Percentiles rank a stretch among this genome's conserved stretches.
These are phyloP conservation scores for Keithomyces neogunnii DNA, from an alignment of 2,329 filamentous ascomycete species.

Conservation along the genomic window DNA sequence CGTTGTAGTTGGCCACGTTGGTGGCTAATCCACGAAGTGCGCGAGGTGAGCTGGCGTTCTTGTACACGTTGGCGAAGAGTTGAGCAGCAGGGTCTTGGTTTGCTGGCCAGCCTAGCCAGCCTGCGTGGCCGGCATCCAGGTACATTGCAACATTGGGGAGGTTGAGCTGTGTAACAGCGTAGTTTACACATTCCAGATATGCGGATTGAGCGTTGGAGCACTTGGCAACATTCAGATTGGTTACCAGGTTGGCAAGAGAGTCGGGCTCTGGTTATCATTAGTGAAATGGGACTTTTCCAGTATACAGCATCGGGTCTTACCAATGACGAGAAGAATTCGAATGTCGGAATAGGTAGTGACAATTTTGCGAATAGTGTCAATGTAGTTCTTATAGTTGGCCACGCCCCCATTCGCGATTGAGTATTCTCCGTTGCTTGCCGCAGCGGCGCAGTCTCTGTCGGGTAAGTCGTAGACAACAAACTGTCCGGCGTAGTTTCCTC, in stretches of 20 bases:
- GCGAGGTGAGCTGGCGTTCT: conserved; percentile 37
- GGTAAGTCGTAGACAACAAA: conserved; percentile 51
- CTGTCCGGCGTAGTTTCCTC: conserved; percentile 34
- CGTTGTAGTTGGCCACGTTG: conserved; percentile 53
- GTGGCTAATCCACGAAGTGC: conserved; percentile 46
- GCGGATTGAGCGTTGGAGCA: conserved; percentile 38
- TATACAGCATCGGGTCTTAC: conserved; percentile 12
- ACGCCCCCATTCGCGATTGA: conserved; percentile 40
- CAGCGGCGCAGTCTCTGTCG: conserved; percentile 49
- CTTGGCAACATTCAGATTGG: conserved; percentile 42
- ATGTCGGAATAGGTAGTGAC: conserved; percentile 35
- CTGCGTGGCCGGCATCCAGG: conserved; percentile 48
- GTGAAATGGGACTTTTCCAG: not conserved
- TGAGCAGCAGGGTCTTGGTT: conserved; percentile 41
- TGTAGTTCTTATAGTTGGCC: conserved; percentile 47
- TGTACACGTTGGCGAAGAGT: conserved; percentile 39
- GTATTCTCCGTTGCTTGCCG: conserved; percentile 49
- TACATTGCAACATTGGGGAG: conserved; percentile 51
- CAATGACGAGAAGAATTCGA: conserved; percentile 35
- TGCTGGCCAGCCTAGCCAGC: conserved; percentile 50
- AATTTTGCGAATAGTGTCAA: conserved; percentile 36
- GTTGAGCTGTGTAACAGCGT: conserved; percentile 43
- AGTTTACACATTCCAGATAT: conserved; percentile 41
- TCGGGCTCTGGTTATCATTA: conserved; percentile 38
- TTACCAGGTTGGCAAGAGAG: conserved; percentile 50